These are phyloP conservation scores for Asterella californica DNA, from an alignment of 225 moss, liverwort and hornwort species.

Conservation along the genomic window DNA sequence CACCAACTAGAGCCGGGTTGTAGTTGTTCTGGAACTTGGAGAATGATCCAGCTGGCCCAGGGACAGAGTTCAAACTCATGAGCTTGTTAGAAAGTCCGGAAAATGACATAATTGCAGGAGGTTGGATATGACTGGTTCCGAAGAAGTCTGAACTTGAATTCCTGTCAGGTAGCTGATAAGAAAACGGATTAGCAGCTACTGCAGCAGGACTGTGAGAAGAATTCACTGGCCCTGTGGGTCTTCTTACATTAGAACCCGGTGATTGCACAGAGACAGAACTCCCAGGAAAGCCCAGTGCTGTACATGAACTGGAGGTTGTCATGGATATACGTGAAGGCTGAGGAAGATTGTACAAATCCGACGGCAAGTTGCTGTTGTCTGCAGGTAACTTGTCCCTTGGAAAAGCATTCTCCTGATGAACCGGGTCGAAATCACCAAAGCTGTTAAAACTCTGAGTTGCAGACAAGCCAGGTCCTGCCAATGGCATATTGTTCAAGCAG, in stretches of 20 bases:
- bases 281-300: constrained; percentile 31
- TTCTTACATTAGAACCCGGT: constrained; percentile 31
- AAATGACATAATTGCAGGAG: constrained; percentile 7
- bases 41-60: neutral
- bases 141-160: neutral
- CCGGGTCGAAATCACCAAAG: constrained; percentile 2
- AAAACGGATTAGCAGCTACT: neutral
- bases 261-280: constrained; percentile 45
- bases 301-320: constrained; percentile 10
- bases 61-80: constrained; percentile 2
- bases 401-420: neutral
- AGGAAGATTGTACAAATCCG: constrained; percentile 64
- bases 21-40: constrained; percentile 18
- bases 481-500: neutral
- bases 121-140: constrained; percentile 2
- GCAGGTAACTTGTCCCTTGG: constrained; percentile 17
- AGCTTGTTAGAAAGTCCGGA: neutral
- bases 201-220: constrained; percentile 23
- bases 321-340: constrained; percentile 49
- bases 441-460: neutral
- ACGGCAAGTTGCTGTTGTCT: constrained; percentile 30
- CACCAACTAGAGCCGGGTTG: neutral
- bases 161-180: neutral
- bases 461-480: neutral
- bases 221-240: constrained; percentile 23